phyloP scores from a whole-genome alignment of 352 stramenopile genomes.

The Blastocystis hominis region DNA sequence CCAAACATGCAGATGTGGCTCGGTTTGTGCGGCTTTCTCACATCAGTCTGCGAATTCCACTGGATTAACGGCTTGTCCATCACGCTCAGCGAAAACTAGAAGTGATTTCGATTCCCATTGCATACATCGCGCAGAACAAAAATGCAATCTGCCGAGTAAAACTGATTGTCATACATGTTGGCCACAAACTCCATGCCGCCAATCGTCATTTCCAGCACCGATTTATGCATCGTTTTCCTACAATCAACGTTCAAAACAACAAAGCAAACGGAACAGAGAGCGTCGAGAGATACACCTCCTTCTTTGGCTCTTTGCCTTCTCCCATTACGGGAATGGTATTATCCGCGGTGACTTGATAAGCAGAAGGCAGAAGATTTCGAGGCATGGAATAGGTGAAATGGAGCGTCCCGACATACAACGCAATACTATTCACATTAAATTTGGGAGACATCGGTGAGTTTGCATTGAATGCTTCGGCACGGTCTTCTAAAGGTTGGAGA shows the following conservation, averaged over 20 bases:
- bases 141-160: background rate
- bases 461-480: background rate
- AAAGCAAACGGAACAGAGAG: background rate
- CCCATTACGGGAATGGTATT: background rate
- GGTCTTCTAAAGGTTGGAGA: background rate
- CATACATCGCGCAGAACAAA: background rate
- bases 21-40: too few species aligned
- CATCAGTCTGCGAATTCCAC: background rate
- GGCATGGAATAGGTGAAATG: conserved; percentile 44
- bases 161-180: conserved; percentile 39
- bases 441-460: background rate
- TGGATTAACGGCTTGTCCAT: background rate
- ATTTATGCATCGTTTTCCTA: conserved; percentile 24
- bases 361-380: background rate
- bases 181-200: background rate
- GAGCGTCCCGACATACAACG: background rate
- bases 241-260: background rate
- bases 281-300: background rate
- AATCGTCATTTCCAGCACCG: background rate
- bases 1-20: conserved; percentile 56
- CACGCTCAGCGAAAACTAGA: background rate
- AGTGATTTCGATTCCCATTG: background rate
- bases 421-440: conserved; percentile 30
- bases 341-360: background rate
- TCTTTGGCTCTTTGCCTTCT: background rate